Percentiles rank a stretch among this genome's conserved stretches.
Conservation (phyloP, 2,329 filamentous ascomycete species). For the Fonsecaea pugnacius region DNA sequence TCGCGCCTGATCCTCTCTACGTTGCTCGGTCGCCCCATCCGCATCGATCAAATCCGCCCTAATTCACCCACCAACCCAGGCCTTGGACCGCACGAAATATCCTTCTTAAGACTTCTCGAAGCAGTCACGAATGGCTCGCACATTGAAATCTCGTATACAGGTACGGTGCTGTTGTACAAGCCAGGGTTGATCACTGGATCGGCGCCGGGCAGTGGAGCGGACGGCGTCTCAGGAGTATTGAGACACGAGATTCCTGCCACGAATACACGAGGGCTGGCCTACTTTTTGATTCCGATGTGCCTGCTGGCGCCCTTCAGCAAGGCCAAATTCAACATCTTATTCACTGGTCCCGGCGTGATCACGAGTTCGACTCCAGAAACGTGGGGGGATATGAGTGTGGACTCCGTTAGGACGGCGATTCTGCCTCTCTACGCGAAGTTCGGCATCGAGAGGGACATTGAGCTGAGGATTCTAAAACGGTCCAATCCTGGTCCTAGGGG, state of each 20-base stretch:
- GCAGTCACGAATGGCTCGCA: constrained; percentile 91
- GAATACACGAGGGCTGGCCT: constrained; percentile 81
- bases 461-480: constrained; percentile 78
- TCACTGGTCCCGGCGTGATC: constrained; percentile 89
- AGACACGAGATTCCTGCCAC: constrained; percentile 77
- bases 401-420: constrained; percentile 90
- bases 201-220: constrained; percentile 72
- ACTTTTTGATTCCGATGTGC: constrained; percentile 88
- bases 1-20: constrained; percentile 87
- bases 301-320: constrained; percentile 93
- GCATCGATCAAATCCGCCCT: constrained; percentile 91
- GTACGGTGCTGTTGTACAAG: constrained; percentile 88
- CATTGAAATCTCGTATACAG: constrained; percentile 95
- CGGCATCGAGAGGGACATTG: constrained; percentile 83
- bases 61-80: constrained; percentile 84
- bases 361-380: constrained; percentile 75
- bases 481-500: constrained; percentile 78
- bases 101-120: constrained; percentile 92
- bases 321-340: constrained; percentile 83
- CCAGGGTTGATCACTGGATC: constrained; percentile 91
- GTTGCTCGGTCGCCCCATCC: constrained; percentile 83
- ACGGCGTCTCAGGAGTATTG: constrained; percentile 70
- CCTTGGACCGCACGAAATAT: constrained; percentile 89
- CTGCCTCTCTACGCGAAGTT: constrained; percentile 89
- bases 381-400: constrained; percentile 81